A percentile compares a stretch with the other conserved stretches of the same genome.
phyloP scores from a whole-genome alignment of 257 asterid genomes.

The Solanum virginianum region DNA sequence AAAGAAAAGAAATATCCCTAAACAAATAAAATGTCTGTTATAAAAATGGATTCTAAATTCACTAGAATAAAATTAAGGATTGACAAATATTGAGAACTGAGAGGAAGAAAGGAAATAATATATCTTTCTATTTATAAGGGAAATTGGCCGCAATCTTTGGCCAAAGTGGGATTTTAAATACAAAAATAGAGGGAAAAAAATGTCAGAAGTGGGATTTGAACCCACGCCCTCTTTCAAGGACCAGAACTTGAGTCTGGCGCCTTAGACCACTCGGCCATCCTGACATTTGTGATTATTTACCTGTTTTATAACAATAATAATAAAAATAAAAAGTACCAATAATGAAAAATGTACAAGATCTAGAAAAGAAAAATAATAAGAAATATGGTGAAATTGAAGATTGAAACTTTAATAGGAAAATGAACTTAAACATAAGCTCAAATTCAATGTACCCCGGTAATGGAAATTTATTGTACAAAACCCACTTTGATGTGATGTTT shows the following conservation, averaged over 20 bases:
- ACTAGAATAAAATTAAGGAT: too few species aligned
- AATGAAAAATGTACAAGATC: background rate
- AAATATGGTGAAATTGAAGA: background rate
- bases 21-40: too few species aligned
- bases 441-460: background rate
- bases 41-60: too few species aligned
- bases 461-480: background rate
- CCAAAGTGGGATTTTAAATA: too few species aligned
- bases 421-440: background rate
- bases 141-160: too few species aligned
- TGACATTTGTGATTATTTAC: constrained; percentile 8
- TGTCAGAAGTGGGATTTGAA: constrained; percentile 70
- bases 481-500: background rate
- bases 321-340: fast-evolving
- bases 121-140: too few species aligned
- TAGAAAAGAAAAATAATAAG: background rate
- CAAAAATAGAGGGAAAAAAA: fast-evolving
- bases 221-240: constrained; percentile 72
- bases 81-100: too few species aligned
- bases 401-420: background rate
- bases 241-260: constrained; percentile 97
- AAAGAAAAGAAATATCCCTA: too few species aligned
- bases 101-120: too few species aligned
- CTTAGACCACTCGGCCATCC: constrained; percentile 99
- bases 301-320: too few species aligned